Evolutionary conservation across 2,329 filamentous ascomycete species (phyloP).

Genomic region (Sporothrix sp.): DNA sequence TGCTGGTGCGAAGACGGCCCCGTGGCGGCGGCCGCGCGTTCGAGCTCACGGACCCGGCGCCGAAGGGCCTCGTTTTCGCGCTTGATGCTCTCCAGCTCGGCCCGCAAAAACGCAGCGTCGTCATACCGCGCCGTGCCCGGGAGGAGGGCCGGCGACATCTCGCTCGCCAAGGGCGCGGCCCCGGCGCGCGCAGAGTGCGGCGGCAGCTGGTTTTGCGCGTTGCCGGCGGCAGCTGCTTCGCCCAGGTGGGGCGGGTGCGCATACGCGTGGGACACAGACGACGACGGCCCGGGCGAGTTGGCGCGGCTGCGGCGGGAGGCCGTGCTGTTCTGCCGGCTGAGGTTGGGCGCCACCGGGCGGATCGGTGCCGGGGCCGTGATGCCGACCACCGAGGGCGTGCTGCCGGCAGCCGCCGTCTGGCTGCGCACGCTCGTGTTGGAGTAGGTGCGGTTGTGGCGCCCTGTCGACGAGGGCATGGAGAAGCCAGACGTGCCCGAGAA

Average conservation of each 20-base stretch:
- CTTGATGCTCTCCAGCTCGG: conserved; percentile 52
- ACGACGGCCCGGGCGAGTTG: conserved; percentile 35
- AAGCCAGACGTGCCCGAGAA: conserved; percentile 49
- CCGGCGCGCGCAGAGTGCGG: no score
- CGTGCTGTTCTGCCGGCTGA: conserved; percentile 46
- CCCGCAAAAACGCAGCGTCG: conserved; percentile 49
- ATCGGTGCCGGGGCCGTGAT: conserved; percentile 36
- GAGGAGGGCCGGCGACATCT: conserved; percentile 44
- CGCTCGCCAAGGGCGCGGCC: conserved; percentile 28
- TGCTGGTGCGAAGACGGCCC: background rate
- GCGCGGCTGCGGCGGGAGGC: conserved; percentile 44
- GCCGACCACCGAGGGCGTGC: conserved; percentile 31
- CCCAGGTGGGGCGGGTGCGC: conserved; percentile 32
- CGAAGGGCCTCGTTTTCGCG: conserved; percentile 55
- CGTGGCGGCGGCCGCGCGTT: conserved; percentile 28
- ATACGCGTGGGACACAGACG: conserved; percentile 33
- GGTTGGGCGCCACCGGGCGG: conserved; percentile 26
- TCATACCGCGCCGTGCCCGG: conserved; percentile 51
- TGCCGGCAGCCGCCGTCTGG: conserved; percentile 34
- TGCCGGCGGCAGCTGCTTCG: conserved; percentile 28
- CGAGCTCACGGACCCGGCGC: conserved; percentile 51
- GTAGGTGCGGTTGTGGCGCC: conserved; percentile 46
- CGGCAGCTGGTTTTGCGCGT: no score
- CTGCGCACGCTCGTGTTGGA: conserved; percentile 48
- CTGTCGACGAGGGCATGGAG: conserved; percentile 42